These are phyloP conservation scores for Tolypocladium cylindrosporum DNA, from an alignment of 2,329 filamentous ascomycete genomes.

Conservation along the genomic window DNA sequence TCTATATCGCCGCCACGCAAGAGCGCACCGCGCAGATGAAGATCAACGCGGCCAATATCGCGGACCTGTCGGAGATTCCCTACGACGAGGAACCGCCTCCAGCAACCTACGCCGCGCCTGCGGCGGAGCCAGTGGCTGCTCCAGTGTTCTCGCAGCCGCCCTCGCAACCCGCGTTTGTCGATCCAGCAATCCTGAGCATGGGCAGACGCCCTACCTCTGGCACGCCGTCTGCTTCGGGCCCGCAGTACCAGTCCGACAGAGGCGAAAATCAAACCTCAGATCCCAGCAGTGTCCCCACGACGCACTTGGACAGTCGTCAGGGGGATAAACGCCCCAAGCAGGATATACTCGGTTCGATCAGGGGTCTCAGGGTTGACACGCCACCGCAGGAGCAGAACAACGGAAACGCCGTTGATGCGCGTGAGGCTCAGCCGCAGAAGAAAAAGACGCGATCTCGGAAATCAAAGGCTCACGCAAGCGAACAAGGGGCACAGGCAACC, in stretches of 20 bases:
- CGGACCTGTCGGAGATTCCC: conserved; percentile 32
- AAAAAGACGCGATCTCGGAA: conserved; percentile 21
- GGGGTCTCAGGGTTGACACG: conserved; percentile 13
- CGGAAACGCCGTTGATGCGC: conserved; percentile 9
- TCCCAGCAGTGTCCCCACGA: background rate
- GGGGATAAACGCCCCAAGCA: conserved; percentile 11
- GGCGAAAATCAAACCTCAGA: background rate
- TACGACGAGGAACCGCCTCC: conserved; percentile 14
- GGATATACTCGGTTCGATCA: conserved; percentile 15
- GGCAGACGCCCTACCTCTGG: conserved; percentile 28
- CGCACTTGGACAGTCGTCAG: background rate
- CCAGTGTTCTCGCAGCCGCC: conserved; percentile 16
- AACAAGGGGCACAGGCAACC: conserved; percentile 14
- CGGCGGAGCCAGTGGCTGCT: conserved; percentile 13
- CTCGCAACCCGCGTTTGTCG: conserved; percentile 47
- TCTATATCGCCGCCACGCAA: conserved; percentile 31
- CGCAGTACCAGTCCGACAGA: conserved; percentile 3
- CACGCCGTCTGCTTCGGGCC: conserved; percentile 13
- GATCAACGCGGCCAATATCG: conserved; percentile 34
- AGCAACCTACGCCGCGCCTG: conserved; percentile 15
- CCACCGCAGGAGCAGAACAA: conserved; percentile 7
- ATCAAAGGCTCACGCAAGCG: conserved; percentile 16
- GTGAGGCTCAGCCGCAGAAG: conserved; percentile 16
- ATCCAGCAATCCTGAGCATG: conserved; percentile 74
- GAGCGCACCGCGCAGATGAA: conserved; percentile 31